Evolutionary conservation across 495 filamentous ascomycete genomes (phyloP), one percentile per base, ranked within the genome.

Genomic region (Glarea lozoyensis): DNA sequence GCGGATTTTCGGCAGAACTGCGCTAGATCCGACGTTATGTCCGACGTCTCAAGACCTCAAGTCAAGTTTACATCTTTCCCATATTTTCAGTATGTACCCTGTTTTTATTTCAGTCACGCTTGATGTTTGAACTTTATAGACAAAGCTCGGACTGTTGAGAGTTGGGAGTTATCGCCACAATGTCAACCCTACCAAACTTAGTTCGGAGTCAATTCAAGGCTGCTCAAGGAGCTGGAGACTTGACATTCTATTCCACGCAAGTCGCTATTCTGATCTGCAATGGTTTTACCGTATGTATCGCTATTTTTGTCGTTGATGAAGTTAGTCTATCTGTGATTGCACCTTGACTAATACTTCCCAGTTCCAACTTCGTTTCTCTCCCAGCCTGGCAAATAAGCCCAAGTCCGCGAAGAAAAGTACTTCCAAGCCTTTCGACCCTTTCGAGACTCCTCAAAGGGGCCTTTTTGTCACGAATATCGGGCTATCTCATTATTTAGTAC

Each of bases 341-440:
- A 36, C 17, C 40, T 13, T 19, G 25, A 30, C n/a, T 5, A 43
- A 12, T 4, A 20, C 22, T 9, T 33, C n/a, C 1, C 16, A 81
- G 78, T 89, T 82, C 60, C 84, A 90, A 69, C 66, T 90, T 15
- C 79, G 84, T 30, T 90, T 79, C 63, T 86, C 84, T 41, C 84
- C 85, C 2, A 69, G 82, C 4, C 76, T 93, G 3, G 75, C 77
- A 22, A 76, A 79, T 46, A 92, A 89, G 56, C 82, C 84, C 4
- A 68, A 65, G 48, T 56, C 62, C 10, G 62, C 62, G 9, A 72
- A 66, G 48, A 56, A 61, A 4, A 56, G 57, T 5, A 42, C 57
- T 27, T 51, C 52, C 12, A 53, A 57, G 9, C 66, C 60, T n/a
- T 62, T 72, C 49, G 80, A 90, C 56, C 84, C 84, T 24, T 93